Base-by-base conservation (phyloP, 169 alveolate genomes). In the Plasmodium billcollinsi region DNA sequence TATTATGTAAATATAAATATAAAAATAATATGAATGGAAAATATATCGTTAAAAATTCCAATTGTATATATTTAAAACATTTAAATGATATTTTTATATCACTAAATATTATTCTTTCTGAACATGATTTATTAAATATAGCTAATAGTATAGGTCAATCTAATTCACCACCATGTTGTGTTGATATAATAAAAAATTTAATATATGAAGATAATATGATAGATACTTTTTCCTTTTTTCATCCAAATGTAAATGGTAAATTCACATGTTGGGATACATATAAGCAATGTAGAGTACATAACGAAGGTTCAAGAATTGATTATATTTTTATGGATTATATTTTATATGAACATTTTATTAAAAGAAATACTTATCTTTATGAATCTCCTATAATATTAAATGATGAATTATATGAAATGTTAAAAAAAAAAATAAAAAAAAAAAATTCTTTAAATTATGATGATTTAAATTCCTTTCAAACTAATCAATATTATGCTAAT, bases 191-290 rank as follows among this genome's bases (percentile, higher is more conserved):
- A 50, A 69, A 83, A 61, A 83, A 69, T 15, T 62, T 83, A 56
- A 39, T 83, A 2, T 58, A 29, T 45, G 91, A 83, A 58, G 91
- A 83, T 56, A 61, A 58, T 15, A 83, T 83, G 91, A 61, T 83
- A 18, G 91, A 83, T 15, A 33, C 73, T 0, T 83, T 83, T n/a
- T 83, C 91, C 26, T 83, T 18, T 70, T 83, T 70, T 7, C 56
- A 83, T 70, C 61, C 83, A 5, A 47, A 21, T 2, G 49, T 83
- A 5, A 83, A 83, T 29, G 91, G 91, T 3, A 83, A 83, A 15
- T 83, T 83, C 39, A 83, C 91, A 6, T 83, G 91, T 39, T 83
- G 91, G 91, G 91, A 83, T 59, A 59, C 61, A 24, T 83, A 69
- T 70, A 56, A 59, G 2, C 91, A 83, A 43, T 49, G 59, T 45